These are phyloP conservation scores for Trametes sp. DNA, from an alignment of 1,284 basidiomycete genomes.

Conservation along the genomic window DNA sequence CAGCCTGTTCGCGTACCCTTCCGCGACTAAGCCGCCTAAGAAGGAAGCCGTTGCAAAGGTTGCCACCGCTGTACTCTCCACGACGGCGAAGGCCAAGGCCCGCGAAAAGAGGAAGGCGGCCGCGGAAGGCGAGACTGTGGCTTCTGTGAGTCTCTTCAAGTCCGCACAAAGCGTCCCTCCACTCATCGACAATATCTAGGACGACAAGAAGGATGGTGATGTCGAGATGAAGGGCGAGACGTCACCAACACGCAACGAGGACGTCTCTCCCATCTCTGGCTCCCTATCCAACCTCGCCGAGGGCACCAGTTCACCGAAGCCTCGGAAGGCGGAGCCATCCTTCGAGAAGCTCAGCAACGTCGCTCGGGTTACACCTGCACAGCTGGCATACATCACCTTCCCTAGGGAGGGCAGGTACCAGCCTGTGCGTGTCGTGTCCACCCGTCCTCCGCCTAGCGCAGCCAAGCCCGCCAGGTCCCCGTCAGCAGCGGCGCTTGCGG, in stretches of 20 bases:
- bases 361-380: constrained; percentile 91
- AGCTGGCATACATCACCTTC: constrained; percentile 88
- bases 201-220: constrained; percentile 69
- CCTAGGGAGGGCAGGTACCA: constrained; percentile 82
- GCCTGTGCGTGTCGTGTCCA: constrained; percentile 87
- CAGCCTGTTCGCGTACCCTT: constrained; percentile 90
- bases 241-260: constrained; percentile 52
- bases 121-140: constrained; percentile 82
- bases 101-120: constrained; percentile 90
- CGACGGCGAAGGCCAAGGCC: constrained; percentile 93
- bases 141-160: constrained; percentile 59
- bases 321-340: constrained; percentile 75
- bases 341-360: constrained; percentile 88
- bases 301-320: constrained; percentile 38
- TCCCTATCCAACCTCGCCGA: constrained; percentile 58
- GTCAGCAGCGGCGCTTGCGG: constrained; percentile 43
- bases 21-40: constrained; percentile 84
- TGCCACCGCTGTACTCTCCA: constrained; percentile 92
- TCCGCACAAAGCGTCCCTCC: constrained; percentile 1
- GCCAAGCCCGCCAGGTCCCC: constrained; percentile 44
- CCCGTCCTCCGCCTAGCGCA: constrained; percentile 45
- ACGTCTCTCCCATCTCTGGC: constrained; percentile 63
- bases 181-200: constrained; percentile 46
- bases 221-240: constrained; percentile 72
- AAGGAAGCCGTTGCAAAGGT: constrained; percentile 92